Conservation (phyloP, 2,329 filamentous ascomycete genomes). For the Periconia macrospinosa region DNA sequence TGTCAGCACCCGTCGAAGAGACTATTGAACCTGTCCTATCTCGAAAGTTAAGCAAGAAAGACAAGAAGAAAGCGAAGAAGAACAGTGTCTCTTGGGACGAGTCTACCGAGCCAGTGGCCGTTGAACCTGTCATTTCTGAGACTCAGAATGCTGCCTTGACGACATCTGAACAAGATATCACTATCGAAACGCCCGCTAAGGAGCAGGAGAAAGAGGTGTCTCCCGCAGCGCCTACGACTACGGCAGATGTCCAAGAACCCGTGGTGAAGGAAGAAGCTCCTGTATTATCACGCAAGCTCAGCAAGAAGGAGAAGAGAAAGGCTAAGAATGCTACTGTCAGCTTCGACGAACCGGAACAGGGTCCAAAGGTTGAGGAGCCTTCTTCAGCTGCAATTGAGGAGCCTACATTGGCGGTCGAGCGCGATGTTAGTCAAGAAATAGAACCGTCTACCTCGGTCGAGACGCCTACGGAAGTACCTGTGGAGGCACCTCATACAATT, state of each 20-base stretch:
- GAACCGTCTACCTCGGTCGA: background rate
- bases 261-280: slow-evolving; percentile 13
- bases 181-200: background rate
- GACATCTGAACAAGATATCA: background rate
- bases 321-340: slow-evolving; percentile 14
- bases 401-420: background rate
- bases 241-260: background rate
- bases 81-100: background rate
- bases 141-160: background rate
- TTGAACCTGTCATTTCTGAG: background rate
- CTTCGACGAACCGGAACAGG: slow-evolving; percentile 7
- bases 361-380: background rate
- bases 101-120: background rate
- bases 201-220: background rate
- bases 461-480: background rate
- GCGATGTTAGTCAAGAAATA: background rate
- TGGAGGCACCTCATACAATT: background rate
- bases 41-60: slow-evolving; percentile 28
- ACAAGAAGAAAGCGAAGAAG: slow-evolving; percentile 39
- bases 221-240: background rate
- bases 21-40: slow-evolving; percentile 1
- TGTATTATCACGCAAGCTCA: slow-evolving; percentile 26
- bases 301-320: slow-evolving; percentile 50
- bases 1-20: background rate
- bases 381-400: background rate